These are phyloP conservation scores for Phytophthora citrophthora DNA, from an alignment of 352 stramenopile species.

Conservation along the genomic window DNA sequence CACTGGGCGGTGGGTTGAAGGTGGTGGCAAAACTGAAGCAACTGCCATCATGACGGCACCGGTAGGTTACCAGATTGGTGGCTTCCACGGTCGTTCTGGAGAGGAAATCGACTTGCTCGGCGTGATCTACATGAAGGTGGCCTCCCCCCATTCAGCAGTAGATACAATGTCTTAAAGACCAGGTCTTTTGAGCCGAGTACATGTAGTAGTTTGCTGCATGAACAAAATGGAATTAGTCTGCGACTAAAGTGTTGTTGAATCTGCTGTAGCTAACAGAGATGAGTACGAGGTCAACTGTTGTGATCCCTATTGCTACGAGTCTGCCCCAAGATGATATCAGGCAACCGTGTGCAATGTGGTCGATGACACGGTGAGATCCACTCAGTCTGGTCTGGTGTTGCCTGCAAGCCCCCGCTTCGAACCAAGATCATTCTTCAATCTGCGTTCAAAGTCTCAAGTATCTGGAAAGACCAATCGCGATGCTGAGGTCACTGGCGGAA, in stretches of 20 bases:
- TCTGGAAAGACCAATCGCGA: constrained; percentile 8
- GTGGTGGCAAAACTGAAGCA: constrained; percentile 30
- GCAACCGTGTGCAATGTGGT: constrained; percentile 17
- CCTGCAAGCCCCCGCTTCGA: neutral
- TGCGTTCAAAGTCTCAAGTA: constrained; percentile 7
- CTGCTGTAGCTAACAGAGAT: constrained; percentile 23
- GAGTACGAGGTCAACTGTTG: constrained; percentile 13
- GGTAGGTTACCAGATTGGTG: constrained; percentile 42
- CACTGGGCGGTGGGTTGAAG: constrained; percentile 20
- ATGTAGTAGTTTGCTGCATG: neutral
- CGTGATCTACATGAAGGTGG: constrained; percentile 5
- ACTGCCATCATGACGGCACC: constrained; percentile 41
- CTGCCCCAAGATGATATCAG: constrained; percentile 6
- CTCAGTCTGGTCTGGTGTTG: constrained; percentile 6
- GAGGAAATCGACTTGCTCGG: constrained; percentile 43
- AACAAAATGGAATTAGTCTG: neutral
- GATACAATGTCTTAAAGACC: neutral
- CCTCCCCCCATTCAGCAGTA: neutral
- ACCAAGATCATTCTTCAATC: constrained; percentile 13
- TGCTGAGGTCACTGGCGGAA: constrained; percentile 40
- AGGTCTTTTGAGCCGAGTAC: neutral
- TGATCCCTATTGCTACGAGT: constrained; percentile 19
- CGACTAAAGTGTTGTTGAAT: constrained; percentile 6
- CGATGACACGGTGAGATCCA: constrained; percentile 12
- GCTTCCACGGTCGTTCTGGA: constrained; percentile 46